A percentile compares a stretch with the other conserved stretches of the same genome.
Conservation (phyloP, 2,329 filamentous ascomycete species). For the Cladophialophora bantiana region DNA sequence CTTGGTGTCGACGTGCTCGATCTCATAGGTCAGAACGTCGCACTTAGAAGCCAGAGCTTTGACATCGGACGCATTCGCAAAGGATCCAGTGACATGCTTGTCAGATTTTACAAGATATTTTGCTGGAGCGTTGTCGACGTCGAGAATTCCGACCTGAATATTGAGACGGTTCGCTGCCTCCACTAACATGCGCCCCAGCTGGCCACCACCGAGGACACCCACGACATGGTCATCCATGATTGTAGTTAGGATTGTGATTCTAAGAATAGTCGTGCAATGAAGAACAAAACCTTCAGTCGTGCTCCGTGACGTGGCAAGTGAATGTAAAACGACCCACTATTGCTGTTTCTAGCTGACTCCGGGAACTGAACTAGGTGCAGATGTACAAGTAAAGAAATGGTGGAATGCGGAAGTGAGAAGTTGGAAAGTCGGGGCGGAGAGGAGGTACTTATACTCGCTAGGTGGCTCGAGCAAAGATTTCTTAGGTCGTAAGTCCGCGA, state of each 20-base stretch:
- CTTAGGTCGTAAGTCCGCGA: too few species aligned
- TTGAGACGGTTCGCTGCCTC: constrained; percentile 84
- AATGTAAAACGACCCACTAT: not conserved
- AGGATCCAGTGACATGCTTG: constrained; percentile 78
- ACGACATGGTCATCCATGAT: constrained; percentile 43
- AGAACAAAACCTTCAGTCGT: not conserved
- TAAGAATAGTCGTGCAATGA: not conserved
- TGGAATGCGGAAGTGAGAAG: too few species aligned
- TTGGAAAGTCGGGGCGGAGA: too few species aligned
- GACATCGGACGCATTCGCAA: constrained; percentile 80
- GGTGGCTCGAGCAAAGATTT: too few species aligned
- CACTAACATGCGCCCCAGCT: constrained; percentile 91
- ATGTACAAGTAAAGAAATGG: too few species aligned
- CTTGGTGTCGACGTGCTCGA: constrained; percentile 85
- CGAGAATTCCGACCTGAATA: constrained; percentile 79
- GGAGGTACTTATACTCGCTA: too few species aligned
- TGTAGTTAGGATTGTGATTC: not conserved
- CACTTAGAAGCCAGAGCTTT: constrained; percentile 72
- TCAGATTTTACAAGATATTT: constrained; percentile 71
- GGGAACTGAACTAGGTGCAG: too few species aligned
- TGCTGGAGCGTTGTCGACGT: constrained; percentile 75
- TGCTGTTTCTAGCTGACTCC: too few species aligned
- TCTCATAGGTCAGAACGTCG: constrained; percentile 86
- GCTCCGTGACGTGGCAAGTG: not conserved
- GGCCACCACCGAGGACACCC: constrained; percentile 68